phyloP scores from a whole-genome alignment of 2,329 filamentous ascomycete species.

The Curvularia spicifera region DNA sequence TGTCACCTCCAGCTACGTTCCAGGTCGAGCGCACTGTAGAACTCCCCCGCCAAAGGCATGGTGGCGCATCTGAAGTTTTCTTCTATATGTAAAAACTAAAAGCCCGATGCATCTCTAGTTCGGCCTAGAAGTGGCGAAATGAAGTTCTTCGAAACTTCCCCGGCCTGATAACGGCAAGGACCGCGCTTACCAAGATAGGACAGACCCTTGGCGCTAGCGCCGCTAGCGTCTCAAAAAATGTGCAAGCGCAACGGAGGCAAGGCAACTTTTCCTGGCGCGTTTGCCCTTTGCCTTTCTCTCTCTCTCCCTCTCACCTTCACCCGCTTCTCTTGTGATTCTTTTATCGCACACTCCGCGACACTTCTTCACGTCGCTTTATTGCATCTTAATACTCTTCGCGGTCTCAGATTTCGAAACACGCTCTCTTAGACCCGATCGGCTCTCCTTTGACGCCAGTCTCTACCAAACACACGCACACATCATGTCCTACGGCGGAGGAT shows the following conservation, averaged over 20 bases:
- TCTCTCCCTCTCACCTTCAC: conserved; percentile 22
- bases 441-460: conserved; percentile 41
- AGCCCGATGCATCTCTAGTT: not conserved
- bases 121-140: conserved; percentile 11
- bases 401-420: conserved; percentile 26
- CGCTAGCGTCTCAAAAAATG: conserved; percentile 25
- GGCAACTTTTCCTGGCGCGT: conserved; percentile 33
- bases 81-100: not conserved
- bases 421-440: conserved; percentile 26
- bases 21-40: not conserved
- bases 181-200: conserved; percentile 12
- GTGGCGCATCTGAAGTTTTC: not conserved
- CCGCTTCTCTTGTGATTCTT: conserved; percentile 28
- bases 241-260: conserved; percentile 36
- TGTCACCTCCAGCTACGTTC: not conserved
- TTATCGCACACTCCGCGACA: conserved; percentile 34
- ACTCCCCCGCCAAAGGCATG: not conserved
- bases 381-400: conserved; percentile 23
- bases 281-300: conserved; percentile 22
- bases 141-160: conserved; percentile 11
- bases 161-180: conserved; percentile 16
- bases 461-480: conserved; percentile 47
- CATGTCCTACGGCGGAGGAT: conserved; percentile 72
- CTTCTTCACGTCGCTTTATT: conserved; percentile 31
- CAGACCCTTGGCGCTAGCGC: conserved; percentile 16